Evolutionary conservation across 257 asterid species (phyloP).

Genomic region (Coffea canephora): DNA sequence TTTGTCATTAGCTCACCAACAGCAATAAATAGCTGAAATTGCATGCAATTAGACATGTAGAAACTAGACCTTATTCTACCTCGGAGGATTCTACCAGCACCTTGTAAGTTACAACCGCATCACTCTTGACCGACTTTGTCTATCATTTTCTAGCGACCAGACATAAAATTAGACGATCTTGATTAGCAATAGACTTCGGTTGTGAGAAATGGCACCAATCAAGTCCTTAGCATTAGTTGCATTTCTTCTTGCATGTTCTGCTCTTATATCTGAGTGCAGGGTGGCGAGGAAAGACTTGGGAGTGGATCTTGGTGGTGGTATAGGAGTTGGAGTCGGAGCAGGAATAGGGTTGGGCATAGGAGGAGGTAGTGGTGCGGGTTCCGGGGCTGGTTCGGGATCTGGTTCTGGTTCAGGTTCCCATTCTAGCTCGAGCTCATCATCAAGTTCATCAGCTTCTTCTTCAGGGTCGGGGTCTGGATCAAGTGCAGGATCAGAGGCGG

Average conservation of each 20-base stretch:
- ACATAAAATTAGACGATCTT: background rate
- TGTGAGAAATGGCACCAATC: constrained; percentile 14
- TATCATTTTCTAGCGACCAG: too few species aligned
- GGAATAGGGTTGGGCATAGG: constrained; percentile 38
- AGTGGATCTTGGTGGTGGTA: constrained; percentile 29
- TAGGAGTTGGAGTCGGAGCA: constrained; percentile 31
- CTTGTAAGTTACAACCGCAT: too few species aligned
- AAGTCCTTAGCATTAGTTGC: constrained; percentile 20
- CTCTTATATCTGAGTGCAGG: constrained; percentile 21
- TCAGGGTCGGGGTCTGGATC: constrained; percentile 19
- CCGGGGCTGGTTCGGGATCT: constrained; percentile 9
- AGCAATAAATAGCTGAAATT: constrained; percentile 14
- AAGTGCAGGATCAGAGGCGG: constrained; percentile 20
- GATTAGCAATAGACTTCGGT: background rate
- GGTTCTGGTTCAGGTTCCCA: constrained; percentile 14
- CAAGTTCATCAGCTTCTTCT: constrained; percentile 17
- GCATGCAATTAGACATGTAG: background rate
- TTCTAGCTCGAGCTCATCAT: constrained; percentile 11
- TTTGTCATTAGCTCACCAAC: background rate
- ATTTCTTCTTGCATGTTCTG: constrained; percentile 19
- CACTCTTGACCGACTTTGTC: background rate
- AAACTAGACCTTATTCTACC: background rate
- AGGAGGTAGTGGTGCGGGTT: constrained; percentile 26
- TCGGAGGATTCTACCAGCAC: background rate
- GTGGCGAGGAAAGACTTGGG: constrained; percentile 36